Base-by-base conservation (phyloP, 768 basidiomycete genomes). In the Boletus sp. region DNA sequence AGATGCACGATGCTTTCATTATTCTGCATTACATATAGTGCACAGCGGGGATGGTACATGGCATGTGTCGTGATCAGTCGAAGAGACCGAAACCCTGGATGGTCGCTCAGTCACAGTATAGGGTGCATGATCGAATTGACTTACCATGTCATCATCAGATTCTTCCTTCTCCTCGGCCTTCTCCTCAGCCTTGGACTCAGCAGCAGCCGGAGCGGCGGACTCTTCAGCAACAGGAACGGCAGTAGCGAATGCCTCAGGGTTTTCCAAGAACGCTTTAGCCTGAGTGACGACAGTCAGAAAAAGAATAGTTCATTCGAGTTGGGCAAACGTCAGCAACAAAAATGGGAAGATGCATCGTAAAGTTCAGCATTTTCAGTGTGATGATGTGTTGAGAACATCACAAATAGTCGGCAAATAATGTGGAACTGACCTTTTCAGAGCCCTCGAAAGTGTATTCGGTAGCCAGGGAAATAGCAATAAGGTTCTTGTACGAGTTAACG, bases 401-500 rank as follows among this genome's bases (percentile, higher is more conserved):
- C 64, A 49, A 45, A 27, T 33, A 35, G 37, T 41, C 11, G 51
- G 35, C 17, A 42, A 59, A 43, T 47, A 21, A 54, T 32, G 50
- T 14, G 37, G 29, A 49, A 69, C 83, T 65, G 57, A 93, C 93
- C 90, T 97, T 91, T 71, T 92, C 92, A 53, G 90, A 82, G 56
- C 86, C 94, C 68, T 95, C 92, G 74, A 98, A 98, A 50, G 87
- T 83, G 84, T 94, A 94, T 43, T 98, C 95, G 56, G 97, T 98
- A 43, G 80, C 85, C 54, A 98, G 75, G 40, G 93, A 86, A 62
- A 98, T 74, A 37, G 93, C 89, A 60, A 99, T 75, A 60, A 98
- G 75, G 81, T 98, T 99, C 87, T 99, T 99, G 90, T 98, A 98
- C 41, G 94, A 84, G 79, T 98, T 98, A 82, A 98, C 93, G 56